Evolutionary conservation across 371 early-diverging fungal species (phyloP).

Genomic region (Apophysomyces variabilis): DNA sequence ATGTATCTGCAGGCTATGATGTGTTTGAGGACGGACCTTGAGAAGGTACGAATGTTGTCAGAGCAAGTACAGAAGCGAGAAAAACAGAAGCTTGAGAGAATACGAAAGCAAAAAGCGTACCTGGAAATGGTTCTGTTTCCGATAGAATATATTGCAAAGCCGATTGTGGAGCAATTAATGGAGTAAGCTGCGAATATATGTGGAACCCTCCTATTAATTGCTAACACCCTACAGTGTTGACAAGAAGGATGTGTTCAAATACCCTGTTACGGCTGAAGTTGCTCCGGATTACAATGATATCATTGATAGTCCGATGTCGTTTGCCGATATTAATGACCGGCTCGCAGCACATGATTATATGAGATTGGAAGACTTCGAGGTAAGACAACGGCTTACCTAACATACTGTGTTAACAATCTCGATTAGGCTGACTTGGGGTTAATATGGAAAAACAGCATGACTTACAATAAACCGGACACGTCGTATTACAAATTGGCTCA

Average conservation of each 20-base stretch:
- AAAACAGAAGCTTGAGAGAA: slow-evolving; percentile 74
- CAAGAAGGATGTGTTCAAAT: slow-evolving; percentile 52
- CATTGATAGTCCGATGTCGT: slow-evolving; percentile 67
- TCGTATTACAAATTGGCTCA: slow-evolving; percentile 73
- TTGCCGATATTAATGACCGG: slow-evolving; percentile 54
- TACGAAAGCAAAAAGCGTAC: slow-evolving; percentile 67
- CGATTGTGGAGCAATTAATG: slow-evolving; percentile 67
- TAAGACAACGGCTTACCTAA: background rate
- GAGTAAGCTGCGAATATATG: slow-evolving; percentile 45
- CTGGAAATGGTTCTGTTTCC: slow-evolving; percentile 76
- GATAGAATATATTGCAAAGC: slow-evolving; percentile 64
- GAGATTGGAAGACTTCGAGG: slow-evolving; percentile 48
- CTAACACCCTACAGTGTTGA: slow-evolving; percentile 31
- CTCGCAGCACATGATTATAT: slow-evolving; percentile 45
- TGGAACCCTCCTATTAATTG: background rate
- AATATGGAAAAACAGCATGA: slow-evolving; percentile 78
- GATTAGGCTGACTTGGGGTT: slow-evolving; percentile 67
- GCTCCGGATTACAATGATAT: slow-evolving; percentile 85
- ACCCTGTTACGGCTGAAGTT: slow-evolving; percentile 77
- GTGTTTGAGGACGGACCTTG: slow-evolving; percentile 82
- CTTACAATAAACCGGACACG: slow-evolving; percentile 79
- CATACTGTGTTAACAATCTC: background rate
- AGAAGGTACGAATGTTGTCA: slow-evolving; percentile 81
- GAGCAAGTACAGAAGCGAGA: slow-evolving; percentile 92
- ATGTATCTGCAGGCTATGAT: slow-evolving; percentile 37